These are phyloP conservation scores for Fusarium temperatum DNA, from an alignment of 2,329 filamentous ascomycete species.

Conservation along the genomic window DNA sequence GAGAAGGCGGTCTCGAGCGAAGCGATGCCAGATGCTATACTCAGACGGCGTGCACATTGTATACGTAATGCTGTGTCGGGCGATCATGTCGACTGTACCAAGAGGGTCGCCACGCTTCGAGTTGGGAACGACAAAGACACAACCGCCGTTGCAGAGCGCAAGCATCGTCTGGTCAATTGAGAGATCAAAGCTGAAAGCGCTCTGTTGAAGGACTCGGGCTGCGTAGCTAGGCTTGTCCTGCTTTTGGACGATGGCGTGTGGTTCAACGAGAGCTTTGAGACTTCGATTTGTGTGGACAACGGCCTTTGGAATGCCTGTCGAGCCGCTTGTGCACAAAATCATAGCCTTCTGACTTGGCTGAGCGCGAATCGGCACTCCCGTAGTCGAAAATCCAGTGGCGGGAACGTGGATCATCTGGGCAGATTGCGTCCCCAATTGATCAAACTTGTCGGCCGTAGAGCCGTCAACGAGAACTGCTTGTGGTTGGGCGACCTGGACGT, in stretches of 20 bases:
- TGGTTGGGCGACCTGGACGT: not conserved
- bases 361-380: not conserved
- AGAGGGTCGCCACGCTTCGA: not conserved
- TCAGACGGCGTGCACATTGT: constrained; percentile 11
- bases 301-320: constrained; percentile 11
- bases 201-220: constrained; percentile 11
- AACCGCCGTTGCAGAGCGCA: constrained; percentile 8
- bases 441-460: not conserved
- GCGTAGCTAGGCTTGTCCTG: constrained; percentile 1
- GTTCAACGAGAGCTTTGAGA: not conserved
- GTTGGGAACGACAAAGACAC: not conserved
- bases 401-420: not conserved
- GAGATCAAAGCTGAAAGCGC: constrained; percentile 22
- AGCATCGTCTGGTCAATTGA: constrained; percentile 13
- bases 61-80: not conserved
- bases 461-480: constrained; percentile 3
- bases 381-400: not conserved
- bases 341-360: not conserved
- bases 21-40: constrained; percentile 14
- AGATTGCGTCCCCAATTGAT: not conserved
- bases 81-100: constrained; percentile 8
- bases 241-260: not conserved
- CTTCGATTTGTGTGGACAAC: not conserved
- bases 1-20: not conserved
- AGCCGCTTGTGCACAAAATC: constrained; percentile 22